Conservation (phyloP, 2,329 filamentous ascomycete genomes). For the Alternaria viburni region DNA sequence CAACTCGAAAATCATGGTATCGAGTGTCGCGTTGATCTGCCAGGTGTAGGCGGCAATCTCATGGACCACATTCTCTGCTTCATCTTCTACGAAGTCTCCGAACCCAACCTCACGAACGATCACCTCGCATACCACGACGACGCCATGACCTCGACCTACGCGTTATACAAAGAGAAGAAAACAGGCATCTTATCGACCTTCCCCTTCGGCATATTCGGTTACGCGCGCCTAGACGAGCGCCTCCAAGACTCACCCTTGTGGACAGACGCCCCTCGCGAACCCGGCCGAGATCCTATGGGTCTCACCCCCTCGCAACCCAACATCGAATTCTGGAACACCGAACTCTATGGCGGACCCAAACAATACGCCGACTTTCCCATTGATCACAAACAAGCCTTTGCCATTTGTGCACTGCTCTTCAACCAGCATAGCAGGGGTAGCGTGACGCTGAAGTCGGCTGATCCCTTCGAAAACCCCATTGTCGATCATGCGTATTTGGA, state of each 20-base stretch:
- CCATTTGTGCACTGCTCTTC: slow-evolving; percentile 65
- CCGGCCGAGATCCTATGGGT: slow-evolving; percentile 66
- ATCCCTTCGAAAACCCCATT: slow-evolving; percentile 60
- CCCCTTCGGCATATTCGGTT: slow-evolving; percentile 68
- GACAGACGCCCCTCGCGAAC: slow-evolving; percentile 55
- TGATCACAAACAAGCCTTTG: slow-evolving; percentile 62
- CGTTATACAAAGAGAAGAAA: slow-evolving; percentile 65
- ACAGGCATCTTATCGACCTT: slow-evolving; percentile 65
- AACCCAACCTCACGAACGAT: slow-evolving; percentile 64
- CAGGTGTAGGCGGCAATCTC: slow-evolving; percentile 69
- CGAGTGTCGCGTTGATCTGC: slow-evolving; percentile 59
- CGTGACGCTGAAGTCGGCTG: slow-evolving; percentile 58
- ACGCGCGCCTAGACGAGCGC: slow-evolving; percentile 66
- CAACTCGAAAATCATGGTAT: slow-evolving; percentile 63
- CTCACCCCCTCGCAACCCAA: slow-evolving; percentile 64
- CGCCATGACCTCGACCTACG: slow-evolving; percentile 57
- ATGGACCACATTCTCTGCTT: slow-evolving; percentile 66
- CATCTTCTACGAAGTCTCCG: slow-evolving; percentile 65
- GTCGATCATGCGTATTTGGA: slow-evolving; percentile 66
- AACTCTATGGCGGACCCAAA: slow-evolving; percentile 67
- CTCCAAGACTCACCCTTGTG: slow-evolving; percentile 62
- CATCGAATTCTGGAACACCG: slow-evolving; percentile 67
- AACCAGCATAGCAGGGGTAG: slow-evolving; percentile 63
- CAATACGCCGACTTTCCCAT: slow-evolving; percentile 62
- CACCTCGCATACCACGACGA: slow-evolving; percentile 63